Base-by-base conservation (phyloP, 176 grass and related monocot genomes). In the Elaeis guineensis region DNA sequence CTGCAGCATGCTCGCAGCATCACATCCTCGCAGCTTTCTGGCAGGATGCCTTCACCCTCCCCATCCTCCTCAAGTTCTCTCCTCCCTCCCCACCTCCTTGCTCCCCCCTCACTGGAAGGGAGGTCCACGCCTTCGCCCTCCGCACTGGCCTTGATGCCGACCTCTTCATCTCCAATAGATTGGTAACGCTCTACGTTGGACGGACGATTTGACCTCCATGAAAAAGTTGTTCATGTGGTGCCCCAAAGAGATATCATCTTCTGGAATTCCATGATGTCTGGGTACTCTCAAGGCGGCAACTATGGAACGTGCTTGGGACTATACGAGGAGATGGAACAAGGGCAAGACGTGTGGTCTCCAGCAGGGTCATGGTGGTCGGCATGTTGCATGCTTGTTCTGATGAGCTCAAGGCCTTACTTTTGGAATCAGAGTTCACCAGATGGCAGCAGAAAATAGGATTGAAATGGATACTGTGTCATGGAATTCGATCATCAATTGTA, bases 401-500 rank as follows among this genome's bases (percentile, higher is more conserved):
- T 0, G 82, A 85, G 51, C 78, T 85, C 39, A 82, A 79, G 72
- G 72, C 32, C 16, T 79, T 2, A 67, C 52, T 72, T 85, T 75
- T 17, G 86, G 86, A 19, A 62, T 85, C 24, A 25, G 60, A 1
- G 78, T 85, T 69, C 68, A 85, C 30, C 72, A 25, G 2, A 6
- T 85, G 78, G 75, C 79, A 48, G 49, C 19, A 0, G 82, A 79
- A 23, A 82, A 54, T 6, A 72, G 71, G 16, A 62, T 90, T 22
- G 51, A 74, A 64, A 30, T 71, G 71, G 87, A 90, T 14, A 2
- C 52, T 0, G 54, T 49, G 0, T 78, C 64, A 0, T 82, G 82
- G 75, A 90, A 90, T 44, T 85, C 82, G 20, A 49, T 82, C 17
- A 51, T 82, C 22, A 75, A 1, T 85, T 90, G 59, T 90, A 90